A percentile compares a stretch with the other conserved stretches of the same genome.
Conservation (phyloP, 2,329 filamentous ascomycete species). For the Cladophialophora exuberans region DNA sequence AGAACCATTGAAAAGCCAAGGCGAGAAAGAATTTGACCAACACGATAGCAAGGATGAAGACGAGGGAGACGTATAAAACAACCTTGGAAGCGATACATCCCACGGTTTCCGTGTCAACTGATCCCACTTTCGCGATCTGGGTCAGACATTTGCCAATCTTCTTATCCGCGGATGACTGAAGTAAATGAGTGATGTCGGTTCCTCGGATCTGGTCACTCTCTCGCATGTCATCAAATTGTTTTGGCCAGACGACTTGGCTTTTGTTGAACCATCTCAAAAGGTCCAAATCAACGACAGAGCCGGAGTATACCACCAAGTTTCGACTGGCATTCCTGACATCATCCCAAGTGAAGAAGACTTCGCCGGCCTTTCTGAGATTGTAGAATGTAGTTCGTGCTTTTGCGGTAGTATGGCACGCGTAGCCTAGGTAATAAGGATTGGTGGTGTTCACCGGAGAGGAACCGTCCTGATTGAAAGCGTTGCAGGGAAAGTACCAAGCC, state of each 20-base stretch:
- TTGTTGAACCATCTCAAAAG: slow-evolving; percentile 89
- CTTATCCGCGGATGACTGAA: slow-evolving; percentile 79
- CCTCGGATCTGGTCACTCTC: slow-evolving; percentile 73
- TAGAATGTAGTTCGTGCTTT: slow-evolving; percentile 72
- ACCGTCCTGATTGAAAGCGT: slow-evolving; percentile 89
- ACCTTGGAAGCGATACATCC: slow-evolving; percentile 98
- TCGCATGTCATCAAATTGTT: slow-evolving; percentile 78
- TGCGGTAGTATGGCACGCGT: slow-evolving; percentile 81
- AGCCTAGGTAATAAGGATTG: slow-evolving; percentile 76
- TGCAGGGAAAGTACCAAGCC: slow-evolving; percentile 97
- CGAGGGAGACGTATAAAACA: slow-evolving; percentile 89
- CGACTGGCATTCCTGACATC: slow-evolving; percentile 87
- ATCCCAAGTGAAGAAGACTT: slow-evolving; percentile 96
- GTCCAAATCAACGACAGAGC: slow-evolving; percentile 87
- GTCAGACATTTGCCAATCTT: slow-evolving; percentile 82
- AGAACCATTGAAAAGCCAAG: slow-evolving; percentile 93
- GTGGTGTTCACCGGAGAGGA: slow-evolving; percentile 77
- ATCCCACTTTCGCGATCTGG: slow-evolving; percentile 93
- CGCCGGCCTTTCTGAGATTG: slow-evolving; percentile 68
- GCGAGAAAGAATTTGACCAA: slow-evolving; percentile 84
- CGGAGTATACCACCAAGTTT: slow-evolving; percentile 92
- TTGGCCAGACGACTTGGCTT: slow-evolving; percentile 73
- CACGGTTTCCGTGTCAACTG: slow-evolving; percentile 91
- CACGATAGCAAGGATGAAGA: slow-evolving; percentile 90
- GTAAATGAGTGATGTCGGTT: slow-evolving; percentile 84